Evolutionary conservation across 306 rosid species (phyloP).

Genomic region (Glycine tomentella): DNA sequence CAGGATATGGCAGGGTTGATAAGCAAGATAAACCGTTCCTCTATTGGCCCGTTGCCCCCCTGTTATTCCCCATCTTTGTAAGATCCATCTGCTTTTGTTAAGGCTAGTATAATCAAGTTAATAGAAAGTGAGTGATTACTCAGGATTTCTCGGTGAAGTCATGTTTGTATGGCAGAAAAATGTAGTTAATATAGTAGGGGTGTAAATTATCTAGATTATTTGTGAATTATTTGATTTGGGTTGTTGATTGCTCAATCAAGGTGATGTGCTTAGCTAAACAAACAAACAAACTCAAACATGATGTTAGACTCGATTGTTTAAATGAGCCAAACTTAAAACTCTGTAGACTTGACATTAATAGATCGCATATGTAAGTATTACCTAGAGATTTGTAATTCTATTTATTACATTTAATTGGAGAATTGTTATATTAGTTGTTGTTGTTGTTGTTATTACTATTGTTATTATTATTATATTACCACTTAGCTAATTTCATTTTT

Average conservation of each 20-base stretch:
- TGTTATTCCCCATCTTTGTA: slow-evolving; percentile 95
- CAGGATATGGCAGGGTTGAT: slow-evolving; percentile 99
- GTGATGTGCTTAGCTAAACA: not conserved
- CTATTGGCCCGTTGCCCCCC: slow-evolving; percentile 94
- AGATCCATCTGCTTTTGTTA: slow-evolving; percentile 48
- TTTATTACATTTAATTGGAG: not conserved
- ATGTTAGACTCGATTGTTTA: not conserved
- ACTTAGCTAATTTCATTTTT: not conserved
- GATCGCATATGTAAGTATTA: not conserved
- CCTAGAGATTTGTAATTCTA: not conserved
- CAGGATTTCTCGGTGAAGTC: slow-evolving; percentile 29
- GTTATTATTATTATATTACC: not conserved
- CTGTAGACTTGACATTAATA: not conserved
- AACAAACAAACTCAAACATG: not conserved
- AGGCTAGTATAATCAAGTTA: slow-evolving; percentile 26
- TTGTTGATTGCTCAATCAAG: too few species aligned
- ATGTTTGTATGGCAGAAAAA: slow-evolving; percentile 10
- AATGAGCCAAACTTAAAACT: not conserved
- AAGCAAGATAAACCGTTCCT: slow-evolving; percentile 97
- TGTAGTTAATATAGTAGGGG: not conserved
- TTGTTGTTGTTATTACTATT: not conserved
- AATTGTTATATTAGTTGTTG: not conserved
- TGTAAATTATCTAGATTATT: not conserved
- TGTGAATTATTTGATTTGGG: not conserved
- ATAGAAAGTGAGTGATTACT: slow-evolving; percentile 7